These are phyloP conservation scores for Eremochloa ophiuroides DNA, from an alignment of 176 grass and related monocot genomes.

Conservation along the genomic window DNA sequence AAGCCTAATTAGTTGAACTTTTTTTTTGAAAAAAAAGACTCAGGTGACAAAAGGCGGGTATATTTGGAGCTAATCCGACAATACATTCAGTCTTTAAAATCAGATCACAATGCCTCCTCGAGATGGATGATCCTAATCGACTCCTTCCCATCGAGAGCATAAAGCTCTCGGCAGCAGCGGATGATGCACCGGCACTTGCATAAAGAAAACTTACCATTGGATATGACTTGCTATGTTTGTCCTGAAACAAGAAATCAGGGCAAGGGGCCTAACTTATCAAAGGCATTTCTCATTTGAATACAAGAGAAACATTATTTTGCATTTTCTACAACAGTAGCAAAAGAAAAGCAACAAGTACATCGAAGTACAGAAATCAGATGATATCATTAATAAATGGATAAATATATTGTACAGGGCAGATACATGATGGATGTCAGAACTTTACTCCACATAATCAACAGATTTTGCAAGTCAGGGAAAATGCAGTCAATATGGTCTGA, in stretches of 20 bases:
- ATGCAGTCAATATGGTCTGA: slow-evolving; percentile 10
- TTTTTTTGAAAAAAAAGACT: not conserved
- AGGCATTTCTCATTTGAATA: not conserved
- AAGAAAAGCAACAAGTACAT: not conserved
- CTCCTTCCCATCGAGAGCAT: not conserved
- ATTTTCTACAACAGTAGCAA: not conserved
- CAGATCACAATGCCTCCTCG: not conserved
- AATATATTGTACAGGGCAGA: not conserved
- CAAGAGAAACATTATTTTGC: not conserved
- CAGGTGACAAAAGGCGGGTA: not conserved
- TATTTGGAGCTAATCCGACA: too few species aligned
- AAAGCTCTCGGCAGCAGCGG: not conserved
- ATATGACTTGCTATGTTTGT: not conserved
- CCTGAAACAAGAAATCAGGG: not conserved
- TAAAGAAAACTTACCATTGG: not conserved
- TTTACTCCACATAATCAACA: not conserved
- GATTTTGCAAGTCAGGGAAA: not conserved
- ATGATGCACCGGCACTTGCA: not conserved
- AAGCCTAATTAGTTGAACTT: not conserved
- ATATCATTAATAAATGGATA: not conserved
- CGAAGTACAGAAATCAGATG: not conserved
- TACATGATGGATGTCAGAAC: not conserved
- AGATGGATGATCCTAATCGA: not conserved
- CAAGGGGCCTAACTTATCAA: not conserved
- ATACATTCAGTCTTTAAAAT: too few species aligned